Evolutionary conservation across 108 stramenopile genomes (phyloP), one percentile per base, ranked within the genome.

Genomic region (Cyclotella kingstonii): DNA sequence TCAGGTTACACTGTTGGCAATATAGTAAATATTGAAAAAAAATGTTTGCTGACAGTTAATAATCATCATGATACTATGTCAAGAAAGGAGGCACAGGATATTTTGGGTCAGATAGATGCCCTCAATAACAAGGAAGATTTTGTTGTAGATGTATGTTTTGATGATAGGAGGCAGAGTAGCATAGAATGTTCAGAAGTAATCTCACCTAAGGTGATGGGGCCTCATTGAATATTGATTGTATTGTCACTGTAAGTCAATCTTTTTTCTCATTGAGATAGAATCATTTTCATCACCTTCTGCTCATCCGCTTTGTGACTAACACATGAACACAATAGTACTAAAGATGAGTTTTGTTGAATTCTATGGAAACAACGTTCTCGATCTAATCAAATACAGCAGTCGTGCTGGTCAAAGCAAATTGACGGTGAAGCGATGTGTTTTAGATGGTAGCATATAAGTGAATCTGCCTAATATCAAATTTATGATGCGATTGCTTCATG

Each of bases 291-390:
- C 14, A 3, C 4, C 2, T 4, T 2, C 5, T 51, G 2, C 10
- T 2, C n/a, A 7, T 41, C 14, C 10, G n/a, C n/a, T n/a, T n/a
- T n/a, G n/a, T n/a, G n/a, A n/a, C n/a, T n/a, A n/a, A n/a, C n/a
- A n/a, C n/a, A n/a, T n/a, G n/a, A n/a, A n/a, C n/a, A n/a, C n/a
- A n/a, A n/a, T n/a, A n/a, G n/a, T n/a, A n/a, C n/a, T n/a, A 27
- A 33, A 62, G 27, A 41, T 84, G 3, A 72, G 73, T 31, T 84
- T 77, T 60, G 66, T 88, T 17, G 86, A 88, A 57, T 59, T 88
- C n/a, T 88, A 70, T 39, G 81, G 78, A 1, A 76, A 88, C 43
- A 65, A 79, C 21, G 69, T 88, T 21, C 76, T 58, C 38, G 86
- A 88, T 43, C 49, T 88, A 25, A 46, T 88, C 14, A 43, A 57